Percentiles rank a stretch among this genome's conserved stretches.
Conservation (phyloP, 139 green algal species). For the Chlamydomonas sp. region DNA sequence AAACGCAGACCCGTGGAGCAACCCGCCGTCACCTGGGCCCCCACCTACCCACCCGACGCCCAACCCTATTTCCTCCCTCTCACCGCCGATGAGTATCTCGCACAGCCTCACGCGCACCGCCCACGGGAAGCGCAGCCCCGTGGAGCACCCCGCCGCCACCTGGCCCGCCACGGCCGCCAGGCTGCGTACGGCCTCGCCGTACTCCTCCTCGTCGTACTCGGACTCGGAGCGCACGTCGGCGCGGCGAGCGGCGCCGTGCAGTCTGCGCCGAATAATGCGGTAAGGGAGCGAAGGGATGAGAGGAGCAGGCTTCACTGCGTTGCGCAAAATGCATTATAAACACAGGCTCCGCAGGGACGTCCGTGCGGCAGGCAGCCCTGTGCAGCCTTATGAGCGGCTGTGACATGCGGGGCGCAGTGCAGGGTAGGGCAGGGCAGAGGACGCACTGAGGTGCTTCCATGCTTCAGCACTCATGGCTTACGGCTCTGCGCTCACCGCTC, state of each 20-base stretch:
- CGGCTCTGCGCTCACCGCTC: too few species aligned
- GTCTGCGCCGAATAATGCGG: background rate
- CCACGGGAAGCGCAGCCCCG: conserved; percentile 31
- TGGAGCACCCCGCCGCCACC: conserved; percentile 22
- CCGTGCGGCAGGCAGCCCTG: background rate
- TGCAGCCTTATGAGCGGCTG: background rate
- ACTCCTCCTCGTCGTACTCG: conserved; percentile 52
- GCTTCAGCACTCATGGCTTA: too few species aligned
- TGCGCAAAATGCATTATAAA: too few species aligned
- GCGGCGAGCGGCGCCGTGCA: conserved; percentile 40
- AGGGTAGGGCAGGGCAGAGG: too few species aligned
- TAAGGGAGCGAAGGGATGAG: too few species aligned
- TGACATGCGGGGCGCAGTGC: too few species aligned
- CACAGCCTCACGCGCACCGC: conserved; percentile 36
- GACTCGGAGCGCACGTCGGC: conserved; percentile 28
- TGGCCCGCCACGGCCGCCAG: background rate
- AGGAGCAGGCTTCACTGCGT: too few species aligned
- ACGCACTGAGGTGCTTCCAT: too few species aligned
- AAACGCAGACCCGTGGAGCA: conserved; percentile 8
- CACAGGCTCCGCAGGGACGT: background rate
- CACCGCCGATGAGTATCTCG: conserved; percentile 35
- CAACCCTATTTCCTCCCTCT: background rate
- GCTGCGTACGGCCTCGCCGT: conserved; percentile 25
- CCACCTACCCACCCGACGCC: background rate
- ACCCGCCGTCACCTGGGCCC: background rate